Evolutionary conservation across 2,329 filamentous ascomycete species (phyloP), one percentile per base, ranked within the genome.

Genomic region (Neopestalotiopsis sp.): DNA sequence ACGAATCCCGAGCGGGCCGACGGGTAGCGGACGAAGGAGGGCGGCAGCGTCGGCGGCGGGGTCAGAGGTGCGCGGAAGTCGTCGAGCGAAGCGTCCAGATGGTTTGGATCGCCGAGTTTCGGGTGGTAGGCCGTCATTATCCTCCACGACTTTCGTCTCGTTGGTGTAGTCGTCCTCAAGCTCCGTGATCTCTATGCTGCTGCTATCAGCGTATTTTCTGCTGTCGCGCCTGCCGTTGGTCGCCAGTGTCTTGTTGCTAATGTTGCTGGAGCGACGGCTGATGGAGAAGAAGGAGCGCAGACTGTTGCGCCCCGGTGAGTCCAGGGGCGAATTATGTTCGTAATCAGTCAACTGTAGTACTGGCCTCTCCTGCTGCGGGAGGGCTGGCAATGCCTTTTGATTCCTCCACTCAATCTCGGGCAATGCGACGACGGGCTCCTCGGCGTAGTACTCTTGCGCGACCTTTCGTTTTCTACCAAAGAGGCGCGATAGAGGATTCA

Each of bases 81-180:
- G 81, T 82, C 84, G 76, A 87, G 82, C 69, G 85, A 88, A 74
- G 77, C 85, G 83, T 87, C 86, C 76, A 84, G 76, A 70, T 73
- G 73, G 65, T 75, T 71, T 24, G 68, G 68, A 45, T 67, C 65
- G 59, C 57, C 13, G 57, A 34, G 59, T 34, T 62, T 30, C 24
- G n/a, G 34, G 66, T 69, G 57, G 66, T 65, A 62, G 20, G 67
- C 66, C 60, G 67, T 68, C 67, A 68, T 71, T 34, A 20, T 64
- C 66, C 20, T 52, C 45, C n/a, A 40, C 60, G 17, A n/a, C 30
- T 42, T 17, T 32, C n/a, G 57, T 40, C 32, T 28, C 24, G 24
- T 28, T 28, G 24, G 42, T 20, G 17, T 57, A 45, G 63, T 56
- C 30, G 24, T 32, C 40, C 5, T 38, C 56, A 34, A 61, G 40